These are phyloP conservation scores for Ziziphus jujuba DNA, from an alignment of 306 rosid species.

Conservation along the genomic window DNA sequence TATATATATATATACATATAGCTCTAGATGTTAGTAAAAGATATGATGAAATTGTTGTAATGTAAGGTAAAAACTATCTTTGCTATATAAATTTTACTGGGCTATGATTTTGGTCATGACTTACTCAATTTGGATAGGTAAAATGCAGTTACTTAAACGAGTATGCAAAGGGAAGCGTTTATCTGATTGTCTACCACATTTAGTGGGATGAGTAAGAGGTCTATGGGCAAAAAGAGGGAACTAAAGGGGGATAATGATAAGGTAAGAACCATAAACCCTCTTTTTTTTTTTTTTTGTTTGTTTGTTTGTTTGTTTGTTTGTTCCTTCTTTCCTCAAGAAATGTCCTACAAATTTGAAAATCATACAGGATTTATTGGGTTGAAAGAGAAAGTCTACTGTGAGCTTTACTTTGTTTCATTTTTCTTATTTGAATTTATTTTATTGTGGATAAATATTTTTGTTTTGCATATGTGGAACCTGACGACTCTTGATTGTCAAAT, in stretches of 20 bases:
- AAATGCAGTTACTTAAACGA: conserved; percentile 88
- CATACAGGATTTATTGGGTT: no score
- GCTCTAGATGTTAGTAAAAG: neutral
- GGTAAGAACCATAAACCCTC: conserved; percentile 40
- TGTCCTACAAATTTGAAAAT: no score
- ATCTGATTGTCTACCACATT: conserved; percentile 59
- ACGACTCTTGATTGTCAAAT: conserved; percentile 45
- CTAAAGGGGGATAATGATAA: conserved; percentile 47
- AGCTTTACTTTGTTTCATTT: conserved; percentile 1
- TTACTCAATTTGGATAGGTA: conserved; percentile 53
- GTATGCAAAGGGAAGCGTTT: conserved; percentile 86
- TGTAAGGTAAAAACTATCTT: neutral
- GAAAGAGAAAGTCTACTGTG: no score
- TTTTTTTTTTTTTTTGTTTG: no score
- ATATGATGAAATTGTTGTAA: neutral
- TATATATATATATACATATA: no score
- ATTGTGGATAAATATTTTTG: neutral
- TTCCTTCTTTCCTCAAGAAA: neutral
- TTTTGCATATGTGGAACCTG: conserved; percentile 41
- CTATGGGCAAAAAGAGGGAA: conserved; percentile 63
- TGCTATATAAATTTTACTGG: neutral
- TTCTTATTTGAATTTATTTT: neutral
- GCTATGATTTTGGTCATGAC: conserved; percentile 19
- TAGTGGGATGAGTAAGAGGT: conserved; percentile 42
- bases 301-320: neutral